Base-by-base conservation (phyloP, 1,284 basidiomycete genomes). In the Amylostereum areolatum region DNA sequence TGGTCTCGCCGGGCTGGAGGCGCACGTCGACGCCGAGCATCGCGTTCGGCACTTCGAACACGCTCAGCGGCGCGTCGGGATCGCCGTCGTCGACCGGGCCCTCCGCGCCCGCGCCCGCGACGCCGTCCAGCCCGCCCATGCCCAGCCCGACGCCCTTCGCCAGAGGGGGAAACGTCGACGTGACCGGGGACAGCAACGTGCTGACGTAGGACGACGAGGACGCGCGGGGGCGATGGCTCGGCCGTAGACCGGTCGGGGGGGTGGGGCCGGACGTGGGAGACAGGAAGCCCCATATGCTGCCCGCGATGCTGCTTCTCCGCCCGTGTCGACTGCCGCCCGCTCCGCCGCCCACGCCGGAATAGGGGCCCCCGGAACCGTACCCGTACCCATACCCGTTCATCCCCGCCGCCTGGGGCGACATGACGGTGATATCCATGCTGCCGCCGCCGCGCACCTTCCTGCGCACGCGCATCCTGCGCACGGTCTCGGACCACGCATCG, bases 21-120 rank as follows among this genome's bases (percentile, higher is more conserved):
- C 72, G 66, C 30, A 94, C 62, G 64, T 96, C 93, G 0, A 95
- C 88, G 0, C 83, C 90, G 12, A 96, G 73, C 78, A 95, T 88
- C 39, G 85, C 78, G 2, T 90, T 89, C 52, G 85, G 90, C 2
- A 86, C 80, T 51, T 90, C 83, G 41, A 93, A 83, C 1, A 87
- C 89, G 1, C 92, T 91, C 6, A 95, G 68, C 1, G 82, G 82
- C 4, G 72, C 68, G 39, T 91, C 87, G 1, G 81, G 77, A 53
- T 89, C 78, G 52, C 52, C 53, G 30, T 56, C 55, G 4, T 52
- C 50, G 35, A 27, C 43, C 24, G 18, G 24, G 3, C 78, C 60
- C 7, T 75, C 72, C 30, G 75, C 76, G 1, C 70, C 69, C 6
- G 57, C 45, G 18, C 18, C 54, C 31, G 57, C 52, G 49, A 42